Conservation (phyloP, 257 asterid genomes). For the Nyctanthes arbortristis region DNA sequence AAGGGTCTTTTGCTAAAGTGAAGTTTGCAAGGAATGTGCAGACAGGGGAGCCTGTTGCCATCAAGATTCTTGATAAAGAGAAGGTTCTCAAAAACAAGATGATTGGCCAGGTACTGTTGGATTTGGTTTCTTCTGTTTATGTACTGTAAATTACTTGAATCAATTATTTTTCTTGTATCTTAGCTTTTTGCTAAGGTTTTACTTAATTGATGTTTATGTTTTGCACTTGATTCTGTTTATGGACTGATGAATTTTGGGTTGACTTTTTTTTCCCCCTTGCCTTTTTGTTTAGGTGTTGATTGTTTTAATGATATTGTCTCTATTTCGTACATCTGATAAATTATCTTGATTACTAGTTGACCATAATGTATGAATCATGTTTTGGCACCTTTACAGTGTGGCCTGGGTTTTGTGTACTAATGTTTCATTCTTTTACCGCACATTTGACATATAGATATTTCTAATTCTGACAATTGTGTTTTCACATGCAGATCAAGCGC, state of each 20-base stretch:
- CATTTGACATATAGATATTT: background rate
- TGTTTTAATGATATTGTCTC: too few relatives aligned
- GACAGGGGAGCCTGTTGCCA: constrained; percentile 80
- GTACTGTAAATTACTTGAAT: background rate
- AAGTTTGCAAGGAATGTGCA: constrained; percentile 85
- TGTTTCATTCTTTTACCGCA: background rate
- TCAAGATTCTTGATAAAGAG: constrained; percentile 94
- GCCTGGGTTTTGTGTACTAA: background rate
- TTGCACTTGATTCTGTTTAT: constrained; percentile 1
- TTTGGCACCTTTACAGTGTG: background rate
- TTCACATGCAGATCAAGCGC: constrained; percentile 72
- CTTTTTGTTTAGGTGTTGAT: background rate
- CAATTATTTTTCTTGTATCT: background rate
- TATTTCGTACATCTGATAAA: background rate
- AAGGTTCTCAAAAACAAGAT: constrained; percentile 90
- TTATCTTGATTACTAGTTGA: too few relatives aligned
- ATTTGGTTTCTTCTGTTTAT: background rate
- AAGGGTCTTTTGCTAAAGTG: constrained; percentile 91
- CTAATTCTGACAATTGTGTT: constrained; percentile 9
- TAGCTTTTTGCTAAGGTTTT: background rate
- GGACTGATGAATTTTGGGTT: constrained; percentile 7
- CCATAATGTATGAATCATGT: too few relatives aligned
- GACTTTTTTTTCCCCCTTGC: constrained; percentile 8
- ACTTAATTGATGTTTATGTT: background rate
- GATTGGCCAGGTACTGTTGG: constrained; percentile 72